Percentiles rank a stretch among this genome's conserved stretches.
These are phyloP conservation scores for Penicillium janthinellum DNA, from an alignment of 2,329 filamentous ascomycete species.

Conservation along the genomic window DNA sequence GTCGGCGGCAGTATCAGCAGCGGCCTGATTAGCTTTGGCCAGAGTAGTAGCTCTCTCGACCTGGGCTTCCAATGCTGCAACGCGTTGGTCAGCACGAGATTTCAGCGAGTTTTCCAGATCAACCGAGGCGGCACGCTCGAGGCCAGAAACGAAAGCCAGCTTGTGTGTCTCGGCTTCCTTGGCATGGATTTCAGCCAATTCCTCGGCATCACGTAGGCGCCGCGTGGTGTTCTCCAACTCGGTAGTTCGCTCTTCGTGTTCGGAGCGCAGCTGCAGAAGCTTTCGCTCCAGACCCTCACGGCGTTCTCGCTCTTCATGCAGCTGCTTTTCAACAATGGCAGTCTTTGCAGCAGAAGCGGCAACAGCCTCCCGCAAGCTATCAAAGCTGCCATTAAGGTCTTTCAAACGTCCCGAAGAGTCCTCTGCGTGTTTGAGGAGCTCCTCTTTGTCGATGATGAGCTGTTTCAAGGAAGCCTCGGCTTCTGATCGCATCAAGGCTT, in stretches of 20 bases:
- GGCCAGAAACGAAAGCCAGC: constrained; percentile 75
- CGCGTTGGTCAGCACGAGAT: constrained; percentile 55
- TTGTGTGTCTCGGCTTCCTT: constrained; percentile 85
- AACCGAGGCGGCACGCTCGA: constrained; percentile 68
- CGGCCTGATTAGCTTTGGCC: constrained; percentile 84
- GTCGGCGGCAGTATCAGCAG: constrained; percentile 83
- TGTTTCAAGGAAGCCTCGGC: constrained; percentile 73
- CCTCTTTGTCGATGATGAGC: constrained; percentile 82
- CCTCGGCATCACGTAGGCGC: constrained; percentile 80
- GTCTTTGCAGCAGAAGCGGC: constrained; percentile 77
- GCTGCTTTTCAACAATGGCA: constrained; percentile 72
- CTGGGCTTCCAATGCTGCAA: constrained; percentile 76
- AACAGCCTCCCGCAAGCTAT: constrained; percentile 75
- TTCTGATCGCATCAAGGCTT: constrained; percentile 75
- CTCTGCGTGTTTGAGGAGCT: constrained; percentile 69
- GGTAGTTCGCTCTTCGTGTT: constrained; percentile 76
- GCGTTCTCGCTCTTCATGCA: constrained; percentile 74
- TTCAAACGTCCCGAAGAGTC: constrained; percentile 67
- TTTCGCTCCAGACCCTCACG: constrained; percentile 76
- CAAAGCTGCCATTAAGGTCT: constrained; percentile 71
- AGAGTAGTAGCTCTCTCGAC: constrained; percentile 74
- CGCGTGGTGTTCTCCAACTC: constrained; percentile 76
- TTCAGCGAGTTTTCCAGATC: constrained; percentile 40
- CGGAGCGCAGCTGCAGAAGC: constrained; percentile 72
- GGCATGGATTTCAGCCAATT: constrained; percentile 82